A percentile compares a stretch with the other conserved stretches of the same genome.
Conservation (phyloP, 2,329 filamentous ascomycete species). For the Trichoderma endophyticum region DNA sequence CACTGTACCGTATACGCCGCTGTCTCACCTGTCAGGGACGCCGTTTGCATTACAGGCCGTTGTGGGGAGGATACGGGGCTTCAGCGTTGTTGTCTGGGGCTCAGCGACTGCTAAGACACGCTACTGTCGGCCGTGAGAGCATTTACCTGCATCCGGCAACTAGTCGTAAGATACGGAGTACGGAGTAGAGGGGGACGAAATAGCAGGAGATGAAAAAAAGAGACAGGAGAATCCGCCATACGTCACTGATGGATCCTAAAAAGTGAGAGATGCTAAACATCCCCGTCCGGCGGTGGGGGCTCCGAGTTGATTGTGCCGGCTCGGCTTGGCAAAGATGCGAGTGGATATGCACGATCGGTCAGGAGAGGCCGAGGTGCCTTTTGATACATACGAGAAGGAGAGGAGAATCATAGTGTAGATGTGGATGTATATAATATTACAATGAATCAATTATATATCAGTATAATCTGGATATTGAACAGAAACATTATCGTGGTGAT, state of each 20-base stretch:
- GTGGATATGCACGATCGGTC: background rate
- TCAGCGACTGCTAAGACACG: background rate
- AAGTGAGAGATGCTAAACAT: background rate
- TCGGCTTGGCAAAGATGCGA: slow-evolving; percentile 1
- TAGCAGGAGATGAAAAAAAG: background rate
- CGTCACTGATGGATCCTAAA: slow-evolving; percentile 5
- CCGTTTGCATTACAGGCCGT: background rate
- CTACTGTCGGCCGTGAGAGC: slow-evolving; percentile 13
- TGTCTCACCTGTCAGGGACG: slow-evolving; percentile 9
- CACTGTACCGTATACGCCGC: background rate
- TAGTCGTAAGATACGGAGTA: background rate
- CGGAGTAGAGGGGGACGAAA: background rate
- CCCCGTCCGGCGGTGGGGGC: background rate
- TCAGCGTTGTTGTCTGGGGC: background rate
- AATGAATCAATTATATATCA: too few relatives aligned
- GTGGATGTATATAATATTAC: too few relatives aligned
- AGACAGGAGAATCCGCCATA: background rate
- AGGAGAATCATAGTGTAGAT: background rate
- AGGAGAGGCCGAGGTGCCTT: background rate
- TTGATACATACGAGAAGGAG: background rate
- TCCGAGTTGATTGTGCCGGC: background rate
- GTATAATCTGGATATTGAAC: background rate
- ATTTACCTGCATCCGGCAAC: slow-evolving; percentile 14
- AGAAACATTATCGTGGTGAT: background rate
- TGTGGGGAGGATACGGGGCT: background rate